Percentiles rank a stretch among this genome's conserved stretches.
Evolutionary conservation across 352 stramenopile genomes (phyloP).

Genomic region (Globisporangium solare): DNA sequence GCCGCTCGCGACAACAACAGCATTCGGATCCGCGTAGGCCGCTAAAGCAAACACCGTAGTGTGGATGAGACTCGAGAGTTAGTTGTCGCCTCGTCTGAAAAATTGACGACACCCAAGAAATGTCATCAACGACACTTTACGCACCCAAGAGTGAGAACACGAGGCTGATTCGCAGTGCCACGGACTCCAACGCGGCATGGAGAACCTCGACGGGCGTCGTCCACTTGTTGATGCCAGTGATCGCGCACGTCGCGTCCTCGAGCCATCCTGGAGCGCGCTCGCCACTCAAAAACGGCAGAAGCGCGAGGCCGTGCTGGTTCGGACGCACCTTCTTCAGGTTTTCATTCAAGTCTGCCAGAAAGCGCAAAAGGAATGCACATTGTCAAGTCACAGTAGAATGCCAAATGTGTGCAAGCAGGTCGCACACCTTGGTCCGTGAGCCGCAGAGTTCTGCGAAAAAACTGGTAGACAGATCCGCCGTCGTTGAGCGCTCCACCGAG

Average conservation of each 20-base stretch:
- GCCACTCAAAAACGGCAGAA: conserved; percentile 91
- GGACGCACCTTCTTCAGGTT: conserved; percentile 35
- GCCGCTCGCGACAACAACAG: conserved; percentile 67
- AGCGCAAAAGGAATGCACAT: neutral
- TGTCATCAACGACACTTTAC: conserved; percentile 1
- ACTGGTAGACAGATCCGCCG: conserved; percentile 94
- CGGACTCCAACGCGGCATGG: conserved; percentile 86
- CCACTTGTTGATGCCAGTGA: conserved; percentile 89
- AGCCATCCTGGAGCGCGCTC: conserved; percentile 93
- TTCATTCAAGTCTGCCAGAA: conserved; percentile 27
- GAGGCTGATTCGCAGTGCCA: conserved; percentile 85
- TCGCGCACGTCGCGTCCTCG: conserved; percentile 85
- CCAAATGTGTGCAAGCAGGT: neutral
- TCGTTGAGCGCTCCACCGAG: conserved; percentile 95
- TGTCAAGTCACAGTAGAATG: too few relatives aligned
- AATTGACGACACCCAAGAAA: too few relatives aligned
- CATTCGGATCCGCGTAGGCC: conserved; percentile 35
- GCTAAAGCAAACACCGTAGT: conserved; percentile 12
- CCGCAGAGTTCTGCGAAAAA: conserved; percentile 74
- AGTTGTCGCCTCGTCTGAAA: too few relatives aligned
- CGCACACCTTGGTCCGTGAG: conserved; percentile 39
- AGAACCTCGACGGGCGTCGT: conserved; percentile 88
- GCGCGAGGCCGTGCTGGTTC: conserved; percentile 63
- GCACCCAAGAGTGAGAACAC: conserved; percentile 82
- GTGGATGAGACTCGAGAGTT: too few relatives aligned